Base-by-base conservation (phyloP, 331 rosid genomes). In the Cydonia oblonga region DNA sequence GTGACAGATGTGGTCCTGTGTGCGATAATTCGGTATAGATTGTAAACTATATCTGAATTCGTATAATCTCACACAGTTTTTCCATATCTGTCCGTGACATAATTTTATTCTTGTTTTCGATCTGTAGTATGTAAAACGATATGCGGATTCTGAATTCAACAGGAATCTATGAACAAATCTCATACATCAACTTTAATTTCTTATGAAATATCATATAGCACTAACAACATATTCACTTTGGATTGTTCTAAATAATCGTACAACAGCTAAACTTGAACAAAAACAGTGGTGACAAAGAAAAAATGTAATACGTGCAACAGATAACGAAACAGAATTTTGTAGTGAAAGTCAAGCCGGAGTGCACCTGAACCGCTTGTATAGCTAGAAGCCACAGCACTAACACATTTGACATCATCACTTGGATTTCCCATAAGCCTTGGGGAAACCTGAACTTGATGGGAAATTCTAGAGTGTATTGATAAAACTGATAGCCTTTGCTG, bases 191-290 rank as follows among this genome's bases (percentile, higher is more conserved):
- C 66, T 72, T 67, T 38, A 67, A 84, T 42, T 38, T 61, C 59
- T 84, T 40, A 32, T 42, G 75, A 69, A 73, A 67, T 70, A 60
- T 67, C 62, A 65, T 70, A 38, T 74, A 79, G 69, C 56, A 68
- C 84, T 65, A 71, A 68, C 64, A 71, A 42, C 59, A 76, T 46
- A 68, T 79, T 78, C 77, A 70, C 74, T 59, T 68, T 70, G 82
- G 76, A 78, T 78, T 10, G 61, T 76, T 70, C 81, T 81, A 69
- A 42, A 68, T 78, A 73, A 49, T 71, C 67, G 44, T 33, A 66
- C 80, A 70, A 81, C 53, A 58, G 63, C 83, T 76, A 83, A 32
- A 70, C 64, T 79, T 74, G 58, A 38, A 71, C 78, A 76, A 79
- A 70, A 85, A 62, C 70, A 56, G 73, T 46, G 42, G 76, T 30